phyloP scores from a whole-genome alignment of 2,329 filamentous ascomycete genomes.

The Colletotrichum tropicicola region DNA sequence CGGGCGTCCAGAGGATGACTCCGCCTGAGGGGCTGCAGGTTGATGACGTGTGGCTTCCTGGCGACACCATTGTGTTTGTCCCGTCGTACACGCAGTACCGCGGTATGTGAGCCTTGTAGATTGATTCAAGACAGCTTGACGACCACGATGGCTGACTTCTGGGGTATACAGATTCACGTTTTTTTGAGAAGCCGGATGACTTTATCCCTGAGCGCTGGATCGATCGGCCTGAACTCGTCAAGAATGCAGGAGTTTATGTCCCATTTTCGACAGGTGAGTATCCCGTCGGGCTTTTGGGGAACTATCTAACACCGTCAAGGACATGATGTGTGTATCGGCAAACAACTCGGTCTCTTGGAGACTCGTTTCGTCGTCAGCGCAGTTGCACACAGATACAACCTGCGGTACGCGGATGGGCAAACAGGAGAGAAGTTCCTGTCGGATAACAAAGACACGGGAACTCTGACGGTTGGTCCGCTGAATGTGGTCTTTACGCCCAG shows the following conservation, averaged over 20 bases:
- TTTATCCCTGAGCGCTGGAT: constrained; percentile 50
- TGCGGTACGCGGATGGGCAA: constrained; percentile 17
- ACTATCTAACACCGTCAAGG: background rate
- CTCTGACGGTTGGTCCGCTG: constrained; percentile 16
- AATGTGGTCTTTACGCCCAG: constrained; percentile 16
- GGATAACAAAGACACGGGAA: constrained; percentile 21
- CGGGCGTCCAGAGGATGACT: constrained; percentile 43
- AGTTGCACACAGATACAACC: constrained; percentile 14
- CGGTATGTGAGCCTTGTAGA: constrained; percentile 4
- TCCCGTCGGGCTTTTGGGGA: background rate
- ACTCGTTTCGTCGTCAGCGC: constrained; percentile 31
- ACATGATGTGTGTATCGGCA: constrained; percentile 46
- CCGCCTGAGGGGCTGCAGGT: constrained; percentile 45
- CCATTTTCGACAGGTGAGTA: constrained; percentile 42
- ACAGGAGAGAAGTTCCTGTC: constrained; percentile 7
- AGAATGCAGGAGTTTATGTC: constrained; percentile 37
- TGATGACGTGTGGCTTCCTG: constrained; percentile 42
- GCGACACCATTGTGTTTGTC: constrained; percentile 42
- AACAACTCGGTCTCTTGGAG: constrained; percentile 45
- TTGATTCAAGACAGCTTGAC: too few relatives aligned
- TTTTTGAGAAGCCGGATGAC: constrained; percentile 35
- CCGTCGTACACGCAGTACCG: constrained; percentile 37
- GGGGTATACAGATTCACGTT: constrained; percentile 15
- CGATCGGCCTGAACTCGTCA: constrained; percentile 39
- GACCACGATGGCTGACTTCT: constrained; percentile 34